phyloP scores from a whole-genome alignment of 1,139 yeast genomes.

The Saccharomyces uvarum region DNA sequence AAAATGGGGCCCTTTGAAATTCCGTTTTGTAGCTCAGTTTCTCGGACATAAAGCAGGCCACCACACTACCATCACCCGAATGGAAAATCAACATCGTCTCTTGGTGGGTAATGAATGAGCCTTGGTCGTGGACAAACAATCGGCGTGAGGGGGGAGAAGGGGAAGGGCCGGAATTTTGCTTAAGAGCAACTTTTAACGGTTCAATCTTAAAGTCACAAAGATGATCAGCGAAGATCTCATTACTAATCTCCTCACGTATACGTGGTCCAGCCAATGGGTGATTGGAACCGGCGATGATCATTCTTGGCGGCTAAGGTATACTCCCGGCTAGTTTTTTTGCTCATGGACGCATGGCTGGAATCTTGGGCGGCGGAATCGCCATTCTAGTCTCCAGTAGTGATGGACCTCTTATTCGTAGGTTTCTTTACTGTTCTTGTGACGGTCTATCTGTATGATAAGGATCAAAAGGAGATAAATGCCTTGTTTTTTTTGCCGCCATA shows the following conservation, averaged over 20 bases:
- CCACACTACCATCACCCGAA: not conserved
- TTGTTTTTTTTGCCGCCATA: not conserved
- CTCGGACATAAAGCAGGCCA: not conserved
- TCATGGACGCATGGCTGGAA: not conserved
- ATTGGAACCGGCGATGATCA: not conserved
- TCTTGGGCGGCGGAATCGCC: not conserved
- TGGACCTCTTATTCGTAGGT: not conserved
- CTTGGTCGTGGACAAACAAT: not conserved
- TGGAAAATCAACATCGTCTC: not conserved
- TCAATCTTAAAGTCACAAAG: not conserved
- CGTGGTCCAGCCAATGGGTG: not conserved
- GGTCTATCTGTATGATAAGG: not conserved
- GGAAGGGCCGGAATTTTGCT: not conserved
- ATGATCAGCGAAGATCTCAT: not conserved
- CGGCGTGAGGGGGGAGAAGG: not conserved
- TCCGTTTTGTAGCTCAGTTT: not conserved
- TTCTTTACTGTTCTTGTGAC: not conserved
- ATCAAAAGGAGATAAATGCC: not conserved
- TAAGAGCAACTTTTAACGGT: not conserved
- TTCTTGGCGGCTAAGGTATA: not conserved
- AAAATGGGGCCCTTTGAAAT: slow-evolving; percentile 1
- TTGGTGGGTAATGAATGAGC: not conserved
- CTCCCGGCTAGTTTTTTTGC: not conserved
- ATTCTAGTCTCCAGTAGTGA: not conserved
- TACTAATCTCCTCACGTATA: not conserved